phyloP scores from a whole-genome alignment of 495 filamentous ascomycete species.

The Massariosphaeria phaeospora region DNA sequence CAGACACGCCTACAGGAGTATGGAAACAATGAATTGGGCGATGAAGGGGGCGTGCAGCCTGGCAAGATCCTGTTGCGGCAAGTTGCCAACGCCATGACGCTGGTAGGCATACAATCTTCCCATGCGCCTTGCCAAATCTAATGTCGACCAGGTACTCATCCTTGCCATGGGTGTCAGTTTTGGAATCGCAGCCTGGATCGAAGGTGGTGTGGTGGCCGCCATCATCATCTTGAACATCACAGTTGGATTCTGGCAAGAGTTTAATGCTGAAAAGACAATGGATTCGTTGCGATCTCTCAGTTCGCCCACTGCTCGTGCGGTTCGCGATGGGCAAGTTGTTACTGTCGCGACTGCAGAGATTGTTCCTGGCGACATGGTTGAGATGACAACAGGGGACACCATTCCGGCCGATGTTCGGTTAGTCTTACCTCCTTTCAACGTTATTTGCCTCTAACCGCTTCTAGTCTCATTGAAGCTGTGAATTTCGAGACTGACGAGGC shows the following conservation, averaged over 20 bases:
- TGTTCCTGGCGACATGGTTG: slow-evolving; percentile 77
- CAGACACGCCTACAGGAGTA: slow-evolving; percentile 51
- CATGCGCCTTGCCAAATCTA: not conserved
- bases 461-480: slow-evolving; percentile 56
- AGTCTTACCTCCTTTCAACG: not conserved
- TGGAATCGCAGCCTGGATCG: slow-evolving; percentile 72
- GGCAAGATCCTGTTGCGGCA: slow-evolving; percentile 57
- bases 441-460: not conserved
- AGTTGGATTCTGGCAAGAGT: slow-evolving; percentile 78
- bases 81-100: slow-evolving; percentile 64
- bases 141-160: slow-evolving; percentile 58
- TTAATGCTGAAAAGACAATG: slow-evolving; percentile 81
- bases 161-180: slow-evolving; percentile 82
- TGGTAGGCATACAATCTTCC: slow-evolving; percentile 40
- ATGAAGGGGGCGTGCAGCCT: slow-evolving; percentile 53
- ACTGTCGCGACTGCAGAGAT: slow-evolving; percentile 66
- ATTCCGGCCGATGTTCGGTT: slow-evolving; percentile 63
- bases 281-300: slow-evolving; percentile 71
- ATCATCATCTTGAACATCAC: slow-evolving; percentile 78
- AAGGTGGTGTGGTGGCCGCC: slow-evolving; percentile 74
- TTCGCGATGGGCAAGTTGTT: slow-evolving; percentile 63
- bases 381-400: slow-evolving; percentile 63
- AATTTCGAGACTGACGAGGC: slow-evolving; percentile 73
- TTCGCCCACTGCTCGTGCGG: slow-evolving; percentile 69
- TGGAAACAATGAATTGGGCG: slow-evolving; percentile 60